Conservation (phyloP, 2,329 filamentous ascomycete genomes). For the Paecilomyces sp. region DNA sequence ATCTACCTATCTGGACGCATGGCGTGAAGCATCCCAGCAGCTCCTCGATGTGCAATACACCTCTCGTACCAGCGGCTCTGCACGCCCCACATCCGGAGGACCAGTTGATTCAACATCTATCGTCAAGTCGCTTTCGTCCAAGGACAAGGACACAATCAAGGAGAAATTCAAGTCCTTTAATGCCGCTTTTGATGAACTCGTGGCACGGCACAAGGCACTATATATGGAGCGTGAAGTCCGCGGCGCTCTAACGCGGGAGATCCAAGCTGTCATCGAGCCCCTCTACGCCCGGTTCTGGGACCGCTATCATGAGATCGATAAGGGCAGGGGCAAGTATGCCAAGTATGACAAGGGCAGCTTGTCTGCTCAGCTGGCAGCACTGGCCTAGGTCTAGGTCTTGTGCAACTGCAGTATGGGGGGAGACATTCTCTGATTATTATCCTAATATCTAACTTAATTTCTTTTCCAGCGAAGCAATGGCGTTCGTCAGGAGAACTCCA, state of each 20-base stretch:
- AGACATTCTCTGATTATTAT: background rate
- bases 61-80: constrained; percentile 49
- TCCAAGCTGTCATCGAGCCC: constrained; percentile 87
- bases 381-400: constrained; percentile 18
- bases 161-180: constrained; percentile 94
- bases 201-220: constrained; percentile 71
- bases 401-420: background rate
- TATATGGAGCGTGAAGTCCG: constrained; percentile 90
- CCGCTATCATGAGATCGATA: constrained; percentile 93
- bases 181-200: constrained; percentile 78
- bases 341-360: constrained; percentile 90
- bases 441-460: background rate
- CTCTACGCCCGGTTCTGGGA: constrained; percentile 95
- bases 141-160: constrained; percentile 95
- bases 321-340: constrained; percentile 95
- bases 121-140: constrained; percentile 73
- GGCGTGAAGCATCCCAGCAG: constrained; percentile 78
- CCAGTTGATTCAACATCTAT: constrained; percentile 70
- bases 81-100: constrained; percentile 63
- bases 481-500: background rate
- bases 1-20: constrained; percentile 73
- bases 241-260: constrained; percentile 69
- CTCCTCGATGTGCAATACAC: constrained; percentile 91
- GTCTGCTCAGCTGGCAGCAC: constrained; percentile 50
- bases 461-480: background rate